Evolutionary conservation across 495 filamentous ascomycete species (phyloP).

Genomic region (Hypomontagnella monticulosa): DNA sequence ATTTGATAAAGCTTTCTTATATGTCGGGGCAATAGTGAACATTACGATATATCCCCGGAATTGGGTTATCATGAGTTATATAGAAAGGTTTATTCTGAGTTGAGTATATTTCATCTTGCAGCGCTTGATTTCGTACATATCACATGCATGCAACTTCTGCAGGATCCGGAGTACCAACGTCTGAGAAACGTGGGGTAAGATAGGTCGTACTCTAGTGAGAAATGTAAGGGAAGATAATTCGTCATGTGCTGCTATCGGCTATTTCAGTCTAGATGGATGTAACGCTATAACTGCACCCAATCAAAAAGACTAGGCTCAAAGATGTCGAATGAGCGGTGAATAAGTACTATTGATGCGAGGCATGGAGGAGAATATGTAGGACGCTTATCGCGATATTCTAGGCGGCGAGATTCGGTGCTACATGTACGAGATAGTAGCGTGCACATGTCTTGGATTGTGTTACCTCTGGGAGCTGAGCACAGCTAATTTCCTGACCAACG

Average conservation of each 20-base stretch:
- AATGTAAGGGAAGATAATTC: slow-evolving; percentile 34
- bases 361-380: not conserved
- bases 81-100: not conserved
- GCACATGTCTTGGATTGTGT: not conserved
- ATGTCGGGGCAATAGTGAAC: too few species aligned
- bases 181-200: slow-evolving; percentile 36
- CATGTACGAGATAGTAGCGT: slow-evolving; percentile 9
- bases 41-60: too few species aligned
- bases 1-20: too few species aligned
- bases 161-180: slow-evolving; percentile 7
- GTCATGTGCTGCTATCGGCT: slow-evolving; percentile 31
- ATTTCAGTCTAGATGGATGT: slow-evolving; percentile 31
- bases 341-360: slow-evolving; percentile 1
- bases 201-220: not conserved
- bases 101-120: not conserved
- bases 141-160: slow-evolving; percentile 18
- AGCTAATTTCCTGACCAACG: not conserved
- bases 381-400: not conserved
- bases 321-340: slow-evolving; percentile 34
- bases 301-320: slow-evolving; percentile 12
- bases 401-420: slow-evolving; percentile 1
- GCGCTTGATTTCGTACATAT: slow-evolving; percentile 1
- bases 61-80: not conserved
- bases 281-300: slow-evolving; percentile 25
- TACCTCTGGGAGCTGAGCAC: not conserved